A percentile compares a stretch with the other conserved stretches of the same genome.
phyloP scores from a whole-genome alignment of 106 monocot genomes.

The Dioscorea alata region DNA sequence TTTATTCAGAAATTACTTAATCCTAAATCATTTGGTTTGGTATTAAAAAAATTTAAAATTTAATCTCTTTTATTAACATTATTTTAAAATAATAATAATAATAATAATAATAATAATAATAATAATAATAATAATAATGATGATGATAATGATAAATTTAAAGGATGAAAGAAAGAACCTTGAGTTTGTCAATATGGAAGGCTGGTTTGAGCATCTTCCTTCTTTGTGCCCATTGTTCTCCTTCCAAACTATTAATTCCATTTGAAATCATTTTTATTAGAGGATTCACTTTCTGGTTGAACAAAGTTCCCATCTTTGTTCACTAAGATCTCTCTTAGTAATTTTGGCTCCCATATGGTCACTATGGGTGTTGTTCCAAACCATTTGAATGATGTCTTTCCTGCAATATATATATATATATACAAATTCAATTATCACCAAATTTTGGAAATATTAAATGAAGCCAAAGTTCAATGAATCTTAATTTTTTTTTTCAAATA shows the following conservation, averaged over 20 bases:
- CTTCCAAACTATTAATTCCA: constrained; percentile 32
- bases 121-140: too few species aligned
- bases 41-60: too few species aligned
- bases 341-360: constrained; percentile 29
- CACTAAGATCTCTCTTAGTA: constrained; percentile 31
- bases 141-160: neutral
- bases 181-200: constrained; percentile 52
- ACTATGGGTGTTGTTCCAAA: constrained; percentile 31
- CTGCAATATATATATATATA: constrained; percentile 2
- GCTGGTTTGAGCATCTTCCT: constrained; percentile 45
- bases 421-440: too few species aligned
- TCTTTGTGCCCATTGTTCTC: constrained; percentile 44
- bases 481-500: too few species aligned
- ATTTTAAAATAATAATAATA: too few species aligned
- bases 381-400: constrained; percentile 38
- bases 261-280: constrained; percentile 11
- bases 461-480: too few species aligned
- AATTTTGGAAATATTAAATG: too few species aligned
- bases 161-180: constrained; percentile 13
- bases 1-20: too few species aligned
- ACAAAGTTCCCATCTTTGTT: constrained; percentile 25
- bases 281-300: constrained; percentile 25
- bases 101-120: too few species aligned
- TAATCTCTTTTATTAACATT: too few species aligned
- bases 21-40: too few species aligned